Conservation (phyloP, 192 early-diverging fungal species). For the Coemansia sp. region DNA sequence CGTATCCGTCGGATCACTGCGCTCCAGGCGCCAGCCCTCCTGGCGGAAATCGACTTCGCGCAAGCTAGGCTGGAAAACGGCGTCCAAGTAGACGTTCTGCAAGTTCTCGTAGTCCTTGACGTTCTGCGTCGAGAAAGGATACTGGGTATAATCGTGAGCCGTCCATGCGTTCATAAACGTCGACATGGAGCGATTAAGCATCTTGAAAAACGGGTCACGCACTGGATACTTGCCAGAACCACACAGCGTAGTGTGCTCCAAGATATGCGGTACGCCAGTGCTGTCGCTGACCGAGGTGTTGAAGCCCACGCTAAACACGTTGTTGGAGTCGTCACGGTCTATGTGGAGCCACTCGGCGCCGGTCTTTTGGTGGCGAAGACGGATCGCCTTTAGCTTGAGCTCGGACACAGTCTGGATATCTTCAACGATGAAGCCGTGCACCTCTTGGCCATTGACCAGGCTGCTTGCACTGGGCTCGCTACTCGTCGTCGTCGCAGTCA, state of each 20-base stretch:
- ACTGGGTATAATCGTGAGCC: slow-evolving; percentile 83
- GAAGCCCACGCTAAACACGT: slow-evolving; percentile 94
- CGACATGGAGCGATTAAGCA: slow-evolving; percentile 91
- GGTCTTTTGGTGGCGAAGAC: slow-evolving; percentile 72
- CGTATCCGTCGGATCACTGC: slow-evolving; percentile 64
- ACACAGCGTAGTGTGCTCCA: slow-evolving; percentile 95
- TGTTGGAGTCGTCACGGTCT: slow-evolving; percentile 82
- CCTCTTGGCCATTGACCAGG: slow-evolving; percentile 24
- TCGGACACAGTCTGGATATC: slow-evolving; percentile 67
- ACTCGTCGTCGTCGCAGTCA: not conserved
- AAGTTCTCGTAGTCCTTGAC: slow-evolving; percentile 86
- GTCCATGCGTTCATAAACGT: slow-evolving; percentile 99
- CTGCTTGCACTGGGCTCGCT: slow-evolving; percentile 14
- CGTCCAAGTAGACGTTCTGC: slow-evolving; percentile 89
- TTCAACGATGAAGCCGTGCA: slow-evolving; percentile 50
- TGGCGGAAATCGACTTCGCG: slow-evolving; percentile 86
- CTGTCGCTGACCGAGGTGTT: slow-evolving; percentile 78
- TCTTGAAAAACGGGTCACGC: slow-evolving; percentile 98
- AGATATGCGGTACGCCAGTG: slow-evolving; percentile 90
- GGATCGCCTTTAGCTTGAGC: slow-evolving; percentile 75
- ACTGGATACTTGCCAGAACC: slow-evolving; percentile 88
- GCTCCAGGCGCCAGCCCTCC: slow-evolving; percentile 93
- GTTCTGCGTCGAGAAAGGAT: slow-evolving; percentile 94
- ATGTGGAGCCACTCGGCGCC: slow-evolving; percentile 92
- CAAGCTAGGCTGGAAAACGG: slow-evolving; percentile 80